Evolutionary conservation across 1,284 basidiomycete genomes (phyloP).

Genomic region (Boletus hoseneyae): DNA sequence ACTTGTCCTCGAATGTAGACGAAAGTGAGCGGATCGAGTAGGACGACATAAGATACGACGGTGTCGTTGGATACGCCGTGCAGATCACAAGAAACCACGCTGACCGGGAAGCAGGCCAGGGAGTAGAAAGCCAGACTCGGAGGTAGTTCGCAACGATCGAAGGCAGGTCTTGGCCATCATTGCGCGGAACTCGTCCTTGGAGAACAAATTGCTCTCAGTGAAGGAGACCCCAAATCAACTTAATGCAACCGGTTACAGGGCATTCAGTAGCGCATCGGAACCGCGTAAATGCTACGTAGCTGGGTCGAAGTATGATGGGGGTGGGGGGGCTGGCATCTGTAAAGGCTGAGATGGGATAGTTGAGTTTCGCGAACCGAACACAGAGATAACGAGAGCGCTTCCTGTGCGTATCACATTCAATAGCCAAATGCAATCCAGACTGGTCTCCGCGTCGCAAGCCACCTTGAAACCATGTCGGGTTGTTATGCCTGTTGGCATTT

Average conservation of each 20-base stretch:
- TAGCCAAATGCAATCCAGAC: constrained; percentile 19
- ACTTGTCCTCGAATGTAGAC: constrained; percentile 11
- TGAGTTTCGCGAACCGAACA: constrained; percentile 14
- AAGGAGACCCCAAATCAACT: constrained; percentile 1
- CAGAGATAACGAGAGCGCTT: constrained; percentile 16
- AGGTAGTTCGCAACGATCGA: constrained; percentile 9
- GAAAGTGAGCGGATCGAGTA: constrained; percentile 7
- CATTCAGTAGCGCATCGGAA: constrained; percentile 10
- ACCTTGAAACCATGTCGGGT: constrained; percentile 35
- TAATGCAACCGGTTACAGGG: constrained; percentile 18
- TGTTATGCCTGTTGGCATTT: constrained; percentile 27
- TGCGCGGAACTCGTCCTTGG: constrained; percentile 1
- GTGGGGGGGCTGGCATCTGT: constrained; percentile 21
- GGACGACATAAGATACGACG: constrained; percentile 6
- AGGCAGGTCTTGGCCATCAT: constrained; percentile 29
- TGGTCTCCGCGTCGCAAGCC: constrained; percentile 26
- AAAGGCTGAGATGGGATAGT: constrained; percentile 15
- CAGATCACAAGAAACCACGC: constrained; percentile 6
- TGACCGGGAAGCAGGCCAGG: constrained; percentile 19
- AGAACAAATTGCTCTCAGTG: not conserved
- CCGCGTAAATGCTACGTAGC: constrained; percentile 22
- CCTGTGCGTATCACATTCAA: constrained; percentile 33
- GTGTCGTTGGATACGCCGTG: constrained; percentile 4
- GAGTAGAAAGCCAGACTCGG: constrained; percentile 15
- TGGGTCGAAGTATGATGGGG: constrained; percentile 21